Evolutionary conservation across 805 yeast species (phyloP).

Genomic region (Lipomyces japonicus): DNA sequence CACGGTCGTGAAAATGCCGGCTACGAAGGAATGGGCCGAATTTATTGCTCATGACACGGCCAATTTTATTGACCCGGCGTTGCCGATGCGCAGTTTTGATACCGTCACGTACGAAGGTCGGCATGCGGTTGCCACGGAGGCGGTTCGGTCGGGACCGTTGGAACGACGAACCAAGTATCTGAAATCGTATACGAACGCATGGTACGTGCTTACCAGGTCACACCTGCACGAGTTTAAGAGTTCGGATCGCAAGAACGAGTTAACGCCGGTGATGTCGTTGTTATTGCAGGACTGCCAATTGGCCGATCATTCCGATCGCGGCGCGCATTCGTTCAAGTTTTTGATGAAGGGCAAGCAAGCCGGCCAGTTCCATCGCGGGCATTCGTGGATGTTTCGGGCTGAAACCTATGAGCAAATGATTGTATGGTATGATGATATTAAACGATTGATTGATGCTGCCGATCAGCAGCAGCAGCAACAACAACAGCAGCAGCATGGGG

Average conservation of each 20-base stretch:
- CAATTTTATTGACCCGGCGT: conserved; percentile 60
- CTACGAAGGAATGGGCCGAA: conserved; percentile 83
- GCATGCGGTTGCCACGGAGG: conserved; percentile 62
- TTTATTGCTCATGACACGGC: conserved; percentile 70
- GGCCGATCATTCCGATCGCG: conserved; percentile 51
- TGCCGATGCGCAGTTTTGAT: conserved; percentile 58
- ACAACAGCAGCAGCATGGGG: neutral
- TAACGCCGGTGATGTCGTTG: conserved; percentile 77
- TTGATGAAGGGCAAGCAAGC: conserved; percentile 71
- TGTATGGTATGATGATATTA: conserved; percentile 78
- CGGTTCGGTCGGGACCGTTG: conserved; percentile 70
- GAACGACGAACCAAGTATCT: conserved; percentile 89
- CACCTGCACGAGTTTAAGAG: conserved; percentile 88
- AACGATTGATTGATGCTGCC: conserved; percentile 33
- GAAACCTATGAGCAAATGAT: conserved; percentile 76
- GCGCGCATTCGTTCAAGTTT: conserved; percentile 51
- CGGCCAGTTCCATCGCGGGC: conserved; percentile 73
- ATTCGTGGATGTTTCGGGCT: conserved; percentile 94
- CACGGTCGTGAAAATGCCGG: conserved; percentile 72
- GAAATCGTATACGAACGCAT: conserved; percentile 85
- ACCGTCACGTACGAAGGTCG: conserved; percentile 66
- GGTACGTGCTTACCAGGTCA: conserved; percentile 85
- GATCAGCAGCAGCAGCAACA: neutral
- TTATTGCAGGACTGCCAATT: conserved; percentile 75
- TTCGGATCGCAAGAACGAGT: conserved; percentile 74